phyloP scores from a whole-genome alignment of 1,284 basidiomycete genomes.

The Rhodotorula mucilaginosa region DNA sequence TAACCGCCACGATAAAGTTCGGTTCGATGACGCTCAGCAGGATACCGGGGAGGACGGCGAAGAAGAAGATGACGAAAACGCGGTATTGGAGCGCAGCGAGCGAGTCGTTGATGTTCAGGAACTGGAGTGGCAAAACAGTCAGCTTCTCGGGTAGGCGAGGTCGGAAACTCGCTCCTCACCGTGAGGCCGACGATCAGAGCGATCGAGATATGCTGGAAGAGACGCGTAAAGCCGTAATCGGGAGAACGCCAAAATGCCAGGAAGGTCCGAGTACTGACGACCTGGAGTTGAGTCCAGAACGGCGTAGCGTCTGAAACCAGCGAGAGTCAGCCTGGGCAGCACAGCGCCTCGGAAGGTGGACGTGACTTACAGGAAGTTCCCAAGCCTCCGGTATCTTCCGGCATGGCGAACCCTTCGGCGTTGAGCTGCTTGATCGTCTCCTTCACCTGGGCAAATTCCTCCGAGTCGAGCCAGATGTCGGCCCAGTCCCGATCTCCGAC shows the following conservation, averaged over 20 bases:
- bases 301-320: conserved; percentile 57
- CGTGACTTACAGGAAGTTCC: conserved; percentile 25
- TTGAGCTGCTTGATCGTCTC: conserved; percentile 54
- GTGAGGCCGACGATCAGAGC: conserved; percentile 77
- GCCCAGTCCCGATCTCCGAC: conserved; percentile 49
- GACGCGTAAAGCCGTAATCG: conserved; percentile 57
- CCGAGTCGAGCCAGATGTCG: conserved; percentile 49
- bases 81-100: conserved; percentile 76
- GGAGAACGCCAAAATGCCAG: conserved; percentile 76
- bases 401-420: conserved; percentile 49
- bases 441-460: conserved; percentile 48
- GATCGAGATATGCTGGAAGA: conserved; percentile 56
- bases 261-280: conserved; percentile 71
- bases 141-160: conserved; percentile 46
- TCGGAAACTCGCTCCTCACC: not conserved
- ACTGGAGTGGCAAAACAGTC: conserved; percentile 45
- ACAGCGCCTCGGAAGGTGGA: no score
- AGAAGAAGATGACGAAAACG: conserved; percentile 55
- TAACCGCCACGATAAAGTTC: not conserved
- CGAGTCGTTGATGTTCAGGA: conserved; percentile 70
- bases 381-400: conserved; percentile 45
- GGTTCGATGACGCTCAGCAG: not conserved
- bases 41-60: conserved; percentile 39
- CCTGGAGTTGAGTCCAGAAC: conserved; percentile 72
- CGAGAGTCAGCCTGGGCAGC: not conserved